Conservation (phyloP, 2,329 filamentous ascomycete species). For the Colletotrichum trifolii region DNA sequence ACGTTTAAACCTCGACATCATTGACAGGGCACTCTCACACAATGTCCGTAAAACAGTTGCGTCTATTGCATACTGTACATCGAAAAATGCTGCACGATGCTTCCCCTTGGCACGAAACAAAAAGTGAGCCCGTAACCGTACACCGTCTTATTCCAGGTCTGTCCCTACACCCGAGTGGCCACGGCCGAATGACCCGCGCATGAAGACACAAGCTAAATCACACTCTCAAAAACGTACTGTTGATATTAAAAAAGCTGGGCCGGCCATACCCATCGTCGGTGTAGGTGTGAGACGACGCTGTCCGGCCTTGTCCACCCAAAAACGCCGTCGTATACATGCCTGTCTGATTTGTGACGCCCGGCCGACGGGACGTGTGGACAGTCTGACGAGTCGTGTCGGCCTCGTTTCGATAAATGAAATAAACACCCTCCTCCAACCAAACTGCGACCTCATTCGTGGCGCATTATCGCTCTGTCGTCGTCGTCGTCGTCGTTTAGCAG, state of each 20-base stretch:
- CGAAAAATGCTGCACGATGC: constrained; percentile 37
- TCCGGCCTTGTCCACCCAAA: constrained; percentile 25
- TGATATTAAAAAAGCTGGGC: constrained; percentile 36
- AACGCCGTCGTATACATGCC: constrained; percentile 32
- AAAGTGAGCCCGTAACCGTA: constrained; percentile 34
- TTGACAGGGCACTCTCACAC: too few relatives aligned
- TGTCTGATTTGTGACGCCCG: constrained; percentile 13
- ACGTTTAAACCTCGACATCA: too few relatives aligned
- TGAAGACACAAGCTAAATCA: constrained; percentile 34
- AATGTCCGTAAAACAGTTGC: constrained; percentile 33
- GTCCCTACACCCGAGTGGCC: constrained; percentile 35
- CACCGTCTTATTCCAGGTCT: constrained; percentile 36
- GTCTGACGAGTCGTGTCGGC: constrained; percentile 23
- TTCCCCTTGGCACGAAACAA: constrained; percentile 20
- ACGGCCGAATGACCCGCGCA: constrained; percentile 35
- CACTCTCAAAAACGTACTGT: constrained; percentile 33
- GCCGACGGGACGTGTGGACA: constrained; percentile 17
- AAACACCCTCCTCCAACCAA: constrained; percentile 13
- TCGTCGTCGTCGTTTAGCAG: constrained; percentile 56
- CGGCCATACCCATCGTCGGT: constrained; percentile 30
- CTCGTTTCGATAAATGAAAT: constrained; percentile 15
- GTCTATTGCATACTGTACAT: constrained; percentile 38
- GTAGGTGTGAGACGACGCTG: constrained; percentile 33
- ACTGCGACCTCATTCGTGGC: constrained; percentile 4
- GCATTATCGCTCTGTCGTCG: constrained; percentile 24